Evolutionary conservation across 257 asterid species (phyloP), one percentile per base, ranked within the genome.

Genomic region (Jasminum sambac): DNA sequence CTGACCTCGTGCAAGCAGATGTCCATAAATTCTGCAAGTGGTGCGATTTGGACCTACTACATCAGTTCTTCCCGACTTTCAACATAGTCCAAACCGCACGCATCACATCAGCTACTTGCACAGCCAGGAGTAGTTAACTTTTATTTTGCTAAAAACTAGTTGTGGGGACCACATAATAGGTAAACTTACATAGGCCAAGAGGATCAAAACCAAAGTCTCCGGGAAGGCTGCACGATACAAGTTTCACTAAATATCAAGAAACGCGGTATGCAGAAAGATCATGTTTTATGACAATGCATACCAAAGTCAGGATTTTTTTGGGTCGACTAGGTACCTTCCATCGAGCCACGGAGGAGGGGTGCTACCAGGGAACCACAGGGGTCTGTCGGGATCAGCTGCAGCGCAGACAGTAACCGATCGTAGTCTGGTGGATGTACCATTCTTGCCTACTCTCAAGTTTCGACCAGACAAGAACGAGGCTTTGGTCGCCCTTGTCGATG

Each of bases 351-450:
- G 83, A 36, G 99, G 99, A 67, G 99, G 96, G 77, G 89, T 83
- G 85, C 96, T 95, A 25, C 99, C 99, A 0, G 99, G 99, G 87
- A 95, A 95, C 99, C 99, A 95, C 38, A 95, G 61, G n/a, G 99
- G 99, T 52, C 98, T 83, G 24, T 91, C 75, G 0, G 96, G 98
- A 8, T 95, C 99, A 11, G 98, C 88, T 11, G 89, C 96, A 14
- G 79, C 84, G 21, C 91, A 78, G 16, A 86, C 82, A 1, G 92
- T 71, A 3, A 76, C 77, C 0, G 91, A 82, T 75, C 95, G 71
- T 2, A 70, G n/a, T 61, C 73, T 75, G 6, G 83, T 76, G 8
- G 95, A 84, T 34, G 89, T 70, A 5, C 78, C 38, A 50, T 74
- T 77, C 79, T 80, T 89, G 67, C 85, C 77, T 2, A 83, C 87